Evolutionary conservation across 352 stramenopile genomes (phyloP), one percentile per base, ranked within the genome.

Genomic region (Thalassiosira hispida): DNA sequence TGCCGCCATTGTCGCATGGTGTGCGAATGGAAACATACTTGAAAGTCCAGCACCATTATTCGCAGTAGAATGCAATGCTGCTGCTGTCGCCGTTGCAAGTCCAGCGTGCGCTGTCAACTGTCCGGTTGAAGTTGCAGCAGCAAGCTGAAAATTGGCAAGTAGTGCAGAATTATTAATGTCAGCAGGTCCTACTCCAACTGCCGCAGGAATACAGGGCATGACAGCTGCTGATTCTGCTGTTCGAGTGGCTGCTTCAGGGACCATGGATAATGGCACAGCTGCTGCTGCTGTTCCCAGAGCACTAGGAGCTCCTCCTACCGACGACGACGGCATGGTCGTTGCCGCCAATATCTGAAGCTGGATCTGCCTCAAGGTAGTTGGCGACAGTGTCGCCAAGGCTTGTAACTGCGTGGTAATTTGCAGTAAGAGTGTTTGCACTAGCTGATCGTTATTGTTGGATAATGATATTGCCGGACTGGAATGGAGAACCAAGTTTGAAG

Each of bases 341-440:
- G 61, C 25, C 14, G 18, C 18, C 35, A 73, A 22, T 23, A 79
- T 57, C 33, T 79, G 71, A 22, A 42, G 44, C 44, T 79, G 61
- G 12, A 79, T 55, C 49, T 73, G 63, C 31, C 31, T 63, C 11
- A 79, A 38, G 31, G 70, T 38, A 8, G 40, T 16, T 16, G 70
- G 70, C n/a, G 71, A 79, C 9, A 68, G 29, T 44, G 61, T 29
- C 0, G 62, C 61, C 61, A 79, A 66, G 27, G 71, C 47, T 53
- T 73, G 51, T 25, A 79, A 40, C 25, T 73, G 61, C 0, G 44
- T 65, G 31, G 64, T 63, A 8, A 79, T 71, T 55, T 79, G 71
- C 14, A 57, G 35, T 1, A 79, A 20, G 18, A 79, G 60, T 35
- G 53, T 51, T 46, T 73, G 61, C 18, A 66, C 56, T 9, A 68